Percentiles rank a stretch among this genome's conserved stretches.
phyloP scores from a whole-genome alignment of 108 stramenopile species.

The Cylindrotheca fusiformis region DNA sequence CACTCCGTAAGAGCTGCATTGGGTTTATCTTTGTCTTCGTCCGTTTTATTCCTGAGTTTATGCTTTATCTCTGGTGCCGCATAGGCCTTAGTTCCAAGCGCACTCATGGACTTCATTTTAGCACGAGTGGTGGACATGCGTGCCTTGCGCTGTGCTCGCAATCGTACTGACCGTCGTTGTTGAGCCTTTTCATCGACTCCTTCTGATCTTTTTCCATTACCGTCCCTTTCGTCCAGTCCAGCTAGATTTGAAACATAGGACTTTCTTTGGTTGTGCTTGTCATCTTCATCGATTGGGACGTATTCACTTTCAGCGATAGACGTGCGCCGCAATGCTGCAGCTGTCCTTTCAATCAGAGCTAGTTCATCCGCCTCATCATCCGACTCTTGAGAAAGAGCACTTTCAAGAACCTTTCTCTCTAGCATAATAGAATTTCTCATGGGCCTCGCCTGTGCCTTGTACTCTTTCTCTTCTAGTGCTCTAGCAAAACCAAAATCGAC shows the following conservation, averaged over 20 bases:
- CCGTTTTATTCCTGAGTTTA: constrained; percentile 43
- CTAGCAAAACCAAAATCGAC: constrained; percentile 89
- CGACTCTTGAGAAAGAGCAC: not conserved
- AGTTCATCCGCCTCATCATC: constrained; percentile 27
- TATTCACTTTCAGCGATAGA: constrained; percentile 11
- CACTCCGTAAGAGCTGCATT: constrained; percentile 65
- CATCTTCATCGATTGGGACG: constrained; percentile 11
- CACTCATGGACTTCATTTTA: constrained; percentile 62
- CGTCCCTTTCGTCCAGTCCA: constrained; percentile 11
- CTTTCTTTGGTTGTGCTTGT: constrained; percentile 6
- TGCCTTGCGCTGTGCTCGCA: not conserved
- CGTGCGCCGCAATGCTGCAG: constrained; percentile 17
- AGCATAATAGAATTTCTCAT: constrained; percentile 44
- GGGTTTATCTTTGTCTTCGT: constrained; percentile 39
- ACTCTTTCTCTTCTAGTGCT: constrained; percentile 51
- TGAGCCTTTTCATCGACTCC: not conserved
- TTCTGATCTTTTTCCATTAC: not conserved
- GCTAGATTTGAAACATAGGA: constrained; percentile 26
- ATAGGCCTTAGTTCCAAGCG: constrained; percentile 75
- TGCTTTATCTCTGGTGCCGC: constrained; percentile 83
- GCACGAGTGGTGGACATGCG: constrained; percentile 32
- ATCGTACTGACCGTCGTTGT: not conserved
- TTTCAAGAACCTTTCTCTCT: constrained; percentile 19
- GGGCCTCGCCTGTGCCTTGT: constrained; percentile 23
- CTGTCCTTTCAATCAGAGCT: constrained; percentile 28